Evolutionary conservation across 2,329 filamentous ascomycete species (phyloP).

Genomic region (Aspergillus versicolor): DNA sequence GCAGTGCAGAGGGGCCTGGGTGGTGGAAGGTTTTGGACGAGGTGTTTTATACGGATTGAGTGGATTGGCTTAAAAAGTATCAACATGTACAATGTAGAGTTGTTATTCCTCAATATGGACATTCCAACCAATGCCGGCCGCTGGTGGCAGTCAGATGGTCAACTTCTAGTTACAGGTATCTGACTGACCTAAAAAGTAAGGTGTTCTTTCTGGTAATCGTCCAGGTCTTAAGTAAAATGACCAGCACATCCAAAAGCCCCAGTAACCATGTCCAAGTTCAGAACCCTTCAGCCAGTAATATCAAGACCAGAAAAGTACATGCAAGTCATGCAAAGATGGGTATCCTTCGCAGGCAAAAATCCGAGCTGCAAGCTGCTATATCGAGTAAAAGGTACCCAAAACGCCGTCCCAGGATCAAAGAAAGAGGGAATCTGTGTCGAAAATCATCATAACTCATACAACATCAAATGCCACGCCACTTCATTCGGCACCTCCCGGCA

Average conservation of each 20-base stretch:
- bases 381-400: slow-evolving; percentile 21
- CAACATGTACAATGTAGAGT: slow-evolving; percentile 1
- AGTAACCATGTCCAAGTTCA: background rate
- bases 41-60: slow-evolving; percentile 33
- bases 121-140: background rate
- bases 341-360: slow-evolving; percentile 24
- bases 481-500: slow-evolving; percentile 36
- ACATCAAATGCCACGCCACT: background rate
- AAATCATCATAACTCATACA: slow-evolving; percentile 23
- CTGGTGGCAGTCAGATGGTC: background rate
- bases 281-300: background rate
- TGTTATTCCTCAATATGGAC: background rate
- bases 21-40: slow-evolving; percentile 39
- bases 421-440: slow-evolving; percentile 13
- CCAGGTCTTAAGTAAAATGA: background rate
- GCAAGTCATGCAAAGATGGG: slow-evolving; percentile 22
- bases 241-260: background rate
- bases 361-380: slow-evolving; percentile 12
- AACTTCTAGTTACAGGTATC: background rate
- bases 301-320: slow-evolving; percentile 14
- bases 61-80: background rate
- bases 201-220: background rate
- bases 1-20: slow-evolving; percentile 35
- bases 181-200: background rate
- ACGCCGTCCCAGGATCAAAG: slow-evolving; percentile 19